Evolutionary conservation across 805 yeast genomes (phyloP), one percentile per base, ranked within the genome.

Genomic region (Wickerhamiella spandovensis): DNA sequence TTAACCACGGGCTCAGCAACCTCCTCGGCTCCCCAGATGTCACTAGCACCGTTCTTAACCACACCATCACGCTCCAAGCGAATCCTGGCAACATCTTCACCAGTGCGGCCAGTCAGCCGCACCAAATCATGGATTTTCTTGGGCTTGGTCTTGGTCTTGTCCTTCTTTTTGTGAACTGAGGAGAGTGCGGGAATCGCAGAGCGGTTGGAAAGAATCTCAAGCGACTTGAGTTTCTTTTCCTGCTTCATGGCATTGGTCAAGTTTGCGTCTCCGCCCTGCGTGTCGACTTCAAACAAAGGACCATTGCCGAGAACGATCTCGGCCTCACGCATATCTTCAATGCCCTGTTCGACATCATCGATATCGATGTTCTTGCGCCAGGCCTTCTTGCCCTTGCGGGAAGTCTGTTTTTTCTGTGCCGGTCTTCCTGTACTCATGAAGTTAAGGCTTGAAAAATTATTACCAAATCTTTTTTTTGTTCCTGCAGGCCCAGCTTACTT

Each of bases 351-450:
- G 46, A 92, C 71, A 55, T 87, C 96, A 22, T 78, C 79, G 18
- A 92, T 69, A 64, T 92, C 95, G 52, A 92, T 84, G 66, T 92
- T 86, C 67, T 87, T 87, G 64, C 95, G 78, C 94, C 97, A 86
- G 5, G 95, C 80, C 64, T 76, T 82, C 74, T 85, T 90, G 43
- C 95, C 95, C 71, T 92, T 92, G 61, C 97, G 76, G 7, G 96
- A 87, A 4, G 83, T 62, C 67, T 89, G 96, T 43, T 69, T 69
- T 57, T 72, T 74, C 57, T 75, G 79, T 21, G 77, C 64, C 13
- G 89, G 62, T 17, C 61, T 42, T 21, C 58, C 59, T 4, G 56
- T 51, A 21, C 51, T 55, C 48, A 47, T 46, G 17, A 15, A 35
- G 37, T 22, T 35, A n/a, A 28, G 25, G n/a, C 18, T 21, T 20